A percentile compares a stretch with the other conserved stretches of the same genome.
Conservation (phyloP, 768 basidiomycete species). For the Udeniomyces megalosporus region DNA sequence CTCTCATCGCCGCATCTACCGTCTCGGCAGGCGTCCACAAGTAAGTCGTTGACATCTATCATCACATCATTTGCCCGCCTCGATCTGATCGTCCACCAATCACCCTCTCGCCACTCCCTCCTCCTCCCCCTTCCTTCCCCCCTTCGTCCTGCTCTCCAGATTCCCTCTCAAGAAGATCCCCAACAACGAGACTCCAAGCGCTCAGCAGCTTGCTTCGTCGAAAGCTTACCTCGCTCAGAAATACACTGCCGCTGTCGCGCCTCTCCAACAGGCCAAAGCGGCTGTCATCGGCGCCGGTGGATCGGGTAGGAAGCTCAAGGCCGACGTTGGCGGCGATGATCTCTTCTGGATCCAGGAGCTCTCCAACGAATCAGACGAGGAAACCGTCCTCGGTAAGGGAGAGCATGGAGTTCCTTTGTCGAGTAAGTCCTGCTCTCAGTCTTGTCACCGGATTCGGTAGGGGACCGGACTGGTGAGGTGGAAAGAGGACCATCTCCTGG, state of each 20-base stretch:
- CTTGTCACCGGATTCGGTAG: neutral
- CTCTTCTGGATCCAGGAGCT: constrained; percentile 29
- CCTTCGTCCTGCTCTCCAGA: constrained; percentile 31
- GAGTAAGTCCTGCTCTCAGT: constrained; percentile 39
- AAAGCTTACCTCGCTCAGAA: constrained; percentile 78
- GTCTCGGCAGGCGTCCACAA: constrained; percentile 14
- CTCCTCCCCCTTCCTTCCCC: neutral
- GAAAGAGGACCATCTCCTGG: neutral
- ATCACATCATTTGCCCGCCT: neutral
- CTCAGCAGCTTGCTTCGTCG: constrained; percentile 36
- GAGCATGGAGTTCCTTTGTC: constrained; percentile 77
- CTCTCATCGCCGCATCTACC: constrained; percentile 4
- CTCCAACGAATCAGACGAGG: constrained; percentile 1
- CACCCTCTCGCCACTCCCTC: neutral
- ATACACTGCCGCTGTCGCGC: constrained; percentile 49
- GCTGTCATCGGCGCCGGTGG: constrained; percentile 57
- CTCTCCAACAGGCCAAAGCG: constrained; percentile 2
- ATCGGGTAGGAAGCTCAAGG: constrained; percentile 44
- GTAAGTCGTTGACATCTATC: constrained; percentile 1
- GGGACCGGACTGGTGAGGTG: no score
- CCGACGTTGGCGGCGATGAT: constrained; percentile 38
- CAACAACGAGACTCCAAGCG: constrained; percentile 29
- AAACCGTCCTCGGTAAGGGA: constrained; percentile 28
- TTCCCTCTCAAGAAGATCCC: constrained; percentile 80
- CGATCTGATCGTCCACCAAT: neutral